Percentiles rank a stretch among this genome's conserved stretches.
Conservation (phyloP, 2,329 filamentous ascomycete genomes). For the Penicillium oxalicum region DNA sequence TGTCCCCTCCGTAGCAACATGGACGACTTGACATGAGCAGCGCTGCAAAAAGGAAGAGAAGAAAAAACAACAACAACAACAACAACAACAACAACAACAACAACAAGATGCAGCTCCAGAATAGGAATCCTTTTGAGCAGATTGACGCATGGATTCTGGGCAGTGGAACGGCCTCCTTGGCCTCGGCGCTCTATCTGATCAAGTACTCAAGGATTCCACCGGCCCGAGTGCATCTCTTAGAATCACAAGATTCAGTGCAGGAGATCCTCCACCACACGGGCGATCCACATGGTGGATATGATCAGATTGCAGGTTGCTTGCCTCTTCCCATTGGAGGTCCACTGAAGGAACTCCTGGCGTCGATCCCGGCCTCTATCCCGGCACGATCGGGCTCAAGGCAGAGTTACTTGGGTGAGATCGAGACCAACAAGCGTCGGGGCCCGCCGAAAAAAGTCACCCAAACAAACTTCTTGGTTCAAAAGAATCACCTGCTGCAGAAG, state of each 20-base stretch:
- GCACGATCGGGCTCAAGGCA: background rate
- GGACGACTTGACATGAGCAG: background rate
- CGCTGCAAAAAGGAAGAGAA: background rate
- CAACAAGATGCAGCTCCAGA: background rate
- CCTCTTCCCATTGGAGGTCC: slow-evolving; percentile 11
- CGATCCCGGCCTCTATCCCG: slow-evolving; percentile 8
- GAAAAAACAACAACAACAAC: no score
- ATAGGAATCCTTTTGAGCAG: background rate
- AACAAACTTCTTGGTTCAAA: slow-evolving; percentile 8
- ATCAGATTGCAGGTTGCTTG: slow-evolving; percentile 16
- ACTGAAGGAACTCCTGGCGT: slow-evolving; percentile 9
- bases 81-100: no score
- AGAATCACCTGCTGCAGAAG: background rate
- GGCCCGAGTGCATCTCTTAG: slow-evolving; percentile 4
- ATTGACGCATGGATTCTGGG: slow-evolving; percentile 8
- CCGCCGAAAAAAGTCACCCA: background rate
- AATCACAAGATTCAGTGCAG: slow-evolving; percentile 6
- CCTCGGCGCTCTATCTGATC: slow-evolving; percentile 6
- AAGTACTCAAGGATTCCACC: slow-evolving; percentile 1
- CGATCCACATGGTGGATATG: slow-evolving; percentile 8
- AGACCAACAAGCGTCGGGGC: background rate
- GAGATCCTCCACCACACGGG: slow-evolving; percentile 7
- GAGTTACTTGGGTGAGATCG: slow-evolving; percentile 7
- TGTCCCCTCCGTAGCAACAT: background rate
- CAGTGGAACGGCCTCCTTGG: slow-evolving; percentile 7